Evolutionary conservation across 768 basidiomycete species (phyloP).

Genomic region (Chiua virens): DNA sequence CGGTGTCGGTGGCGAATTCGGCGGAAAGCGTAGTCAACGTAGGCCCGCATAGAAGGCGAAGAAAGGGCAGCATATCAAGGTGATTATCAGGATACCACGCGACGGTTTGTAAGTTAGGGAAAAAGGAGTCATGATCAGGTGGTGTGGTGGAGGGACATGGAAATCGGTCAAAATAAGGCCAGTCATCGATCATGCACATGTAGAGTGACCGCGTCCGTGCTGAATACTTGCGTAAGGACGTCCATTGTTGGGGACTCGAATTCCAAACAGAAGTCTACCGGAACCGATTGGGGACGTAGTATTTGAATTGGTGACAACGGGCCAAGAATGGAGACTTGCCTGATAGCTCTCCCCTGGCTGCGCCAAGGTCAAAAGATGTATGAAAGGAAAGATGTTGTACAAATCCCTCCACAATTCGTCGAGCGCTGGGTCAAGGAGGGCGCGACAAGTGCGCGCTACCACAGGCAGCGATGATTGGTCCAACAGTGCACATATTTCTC

Average conservation of each 20-base stretch:
- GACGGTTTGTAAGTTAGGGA: conserved; percentile 21
- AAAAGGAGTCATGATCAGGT: conserved; percentile 15
- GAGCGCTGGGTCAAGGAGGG: conserved; percentile 21
- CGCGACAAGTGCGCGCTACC: conserved; percentile 24
- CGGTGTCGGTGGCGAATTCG: conserved; percentile 18
- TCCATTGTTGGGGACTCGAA: conserved; percentile 14
- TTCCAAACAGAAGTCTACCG: not conserved
- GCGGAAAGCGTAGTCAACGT: conserved; percentile 16
- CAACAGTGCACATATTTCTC: conserved; percentile 16
- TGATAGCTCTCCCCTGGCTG: conserved; percentile 2
- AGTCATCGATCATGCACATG: conserved; percentile 21
- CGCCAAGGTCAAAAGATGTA: conserved; percentile 11
- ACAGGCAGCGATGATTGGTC: conserved; percentile 18
- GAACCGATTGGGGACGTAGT: not conserved
- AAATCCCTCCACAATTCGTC: conserved; percentile 26
- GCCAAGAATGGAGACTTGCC: conserved; percentile 5
- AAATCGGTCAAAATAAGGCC: conserved; percentile 6
- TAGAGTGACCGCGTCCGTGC: conserved; percentile 18
- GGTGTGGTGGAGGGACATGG: conserved; percentile 13
- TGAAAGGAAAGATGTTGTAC: conserved; percentile 21
- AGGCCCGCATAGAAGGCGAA: conserved; percentile 26
- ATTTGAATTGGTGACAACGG: not conserved
- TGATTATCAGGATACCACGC: conserved; percentile 25
- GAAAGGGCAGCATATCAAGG: conserved; percentile 16
- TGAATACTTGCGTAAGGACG: conserved; percentile 18